Evolutionary conservation across 2,329 filamentous ascomycete species (phyloP), one percentile per base, ranked within the genome.

Genomic region (Sphaerulina populicola): DNA sequence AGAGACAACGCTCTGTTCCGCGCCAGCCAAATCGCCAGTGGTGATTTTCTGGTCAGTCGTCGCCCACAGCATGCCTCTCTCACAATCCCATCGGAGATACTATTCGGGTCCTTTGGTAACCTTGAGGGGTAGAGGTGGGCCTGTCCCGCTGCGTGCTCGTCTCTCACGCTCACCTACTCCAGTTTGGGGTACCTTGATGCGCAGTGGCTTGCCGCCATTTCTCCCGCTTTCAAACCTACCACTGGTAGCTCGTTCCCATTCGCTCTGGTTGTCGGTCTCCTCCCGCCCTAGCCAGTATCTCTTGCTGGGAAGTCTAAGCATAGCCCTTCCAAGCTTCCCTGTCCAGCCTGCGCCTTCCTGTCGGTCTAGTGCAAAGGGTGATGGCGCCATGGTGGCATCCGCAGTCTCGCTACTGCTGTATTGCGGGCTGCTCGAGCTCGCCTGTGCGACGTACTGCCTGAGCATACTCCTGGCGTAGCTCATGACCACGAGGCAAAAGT

Each of bases 401-500:
- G 70, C 66, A 35, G 69, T 67, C 52, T 72, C 53, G 62, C 46
- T 70, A 69, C 72, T 73, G 50, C 51, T 49, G 52, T 58, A 51
- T 14, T 42, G 33, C 49, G 45, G 12, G 59, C 54, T 8, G 62
- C 47, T 51, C 31, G 49, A 43, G 44, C 47, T 54, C 35, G 52
- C 51, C 38, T 54, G 52, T 38, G 77, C 71, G 44, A 85, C 76
- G 66, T 87, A 81, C 59, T 83, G 82, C 53, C 86, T 79, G 44
- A 96, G 71, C 11, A 87, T 83, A 64, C 83, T 80, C 56, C 88
- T 80, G 3, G 90, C 88, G 67, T 86, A 93, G 6, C 87, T 82
- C 70, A 94, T 82, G 67, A 94, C 81, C 48, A 96, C 78, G 35
- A 95, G 73, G 59, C 86, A 81, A 62, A 94, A 90, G 72, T 96